phyloP scores from a whole-genome alignment of 225 moss, liverwort and hornwort genomes.

The Straminergon stramineum region DNA sequence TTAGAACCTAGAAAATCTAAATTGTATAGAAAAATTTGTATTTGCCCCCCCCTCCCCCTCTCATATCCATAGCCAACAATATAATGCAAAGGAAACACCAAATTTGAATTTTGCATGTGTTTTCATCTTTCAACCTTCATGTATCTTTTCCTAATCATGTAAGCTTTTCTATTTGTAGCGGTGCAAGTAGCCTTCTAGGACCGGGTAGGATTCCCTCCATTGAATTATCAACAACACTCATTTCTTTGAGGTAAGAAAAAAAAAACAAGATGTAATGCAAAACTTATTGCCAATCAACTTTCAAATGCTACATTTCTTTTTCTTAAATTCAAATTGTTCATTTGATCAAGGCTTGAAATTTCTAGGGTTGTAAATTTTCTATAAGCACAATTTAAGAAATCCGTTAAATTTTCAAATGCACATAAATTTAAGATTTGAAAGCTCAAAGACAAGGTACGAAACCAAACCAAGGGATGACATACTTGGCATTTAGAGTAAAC shows the following conservation, averaged over 20 bases:
- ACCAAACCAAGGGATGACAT: not conserved
- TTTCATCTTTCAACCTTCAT: not conserved
- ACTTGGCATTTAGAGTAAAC: not conserved
- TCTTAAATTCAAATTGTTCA: not conserved
- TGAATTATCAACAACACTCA: not conserved
- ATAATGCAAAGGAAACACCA: not conserved
- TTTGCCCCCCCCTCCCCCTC: too few relatives aligned
- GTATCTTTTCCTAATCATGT: accelerated
- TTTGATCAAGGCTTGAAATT: not conserved
- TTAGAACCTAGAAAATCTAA: not conserved
- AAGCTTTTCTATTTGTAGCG: accelerated
- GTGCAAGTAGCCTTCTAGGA: accelerated
- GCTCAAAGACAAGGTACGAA: not conserved
- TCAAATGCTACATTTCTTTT: not conserved
- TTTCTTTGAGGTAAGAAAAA: not conserved
- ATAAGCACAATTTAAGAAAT: not conserved
- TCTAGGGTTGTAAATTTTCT: not conserved
- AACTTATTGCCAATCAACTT: not conserved
- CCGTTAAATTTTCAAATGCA: not conserved
- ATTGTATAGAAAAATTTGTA: not conserved
- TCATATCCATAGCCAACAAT: not conserved
- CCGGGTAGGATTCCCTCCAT: accelerated
- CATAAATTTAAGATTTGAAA: not conserved
- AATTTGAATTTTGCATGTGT: not conserved
- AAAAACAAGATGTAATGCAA: accelerated